These are phyloP conservation scores for Cicer chorassanicum DNA, from an alignment of 306 rosid species.

Conservation along the genomic window DNA sequence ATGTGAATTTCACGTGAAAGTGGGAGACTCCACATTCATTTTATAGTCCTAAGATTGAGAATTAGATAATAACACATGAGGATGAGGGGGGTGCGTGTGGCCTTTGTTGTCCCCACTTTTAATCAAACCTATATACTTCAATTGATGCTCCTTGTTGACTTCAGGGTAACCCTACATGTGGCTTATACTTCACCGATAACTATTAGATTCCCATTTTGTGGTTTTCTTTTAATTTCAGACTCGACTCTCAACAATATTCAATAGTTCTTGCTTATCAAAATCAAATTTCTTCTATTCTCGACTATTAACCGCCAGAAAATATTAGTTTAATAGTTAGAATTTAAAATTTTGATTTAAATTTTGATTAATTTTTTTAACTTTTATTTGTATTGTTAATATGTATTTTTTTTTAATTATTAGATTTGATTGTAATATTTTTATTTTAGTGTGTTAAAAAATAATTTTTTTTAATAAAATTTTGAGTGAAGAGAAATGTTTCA, in stretches of 20 bases:
- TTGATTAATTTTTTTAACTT: no score
- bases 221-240: background rate
- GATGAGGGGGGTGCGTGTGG: slow-evolving; percentile 42
- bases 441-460: no score
- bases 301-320: no score
- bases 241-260: background rate
- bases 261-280: no score
- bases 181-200: slow-evolving; percentile 37
- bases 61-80: background rate
- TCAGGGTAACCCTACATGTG: background rate
- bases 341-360: no score
- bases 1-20: slow-evolving; percentile 56
- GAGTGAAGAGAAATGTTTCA: no score
- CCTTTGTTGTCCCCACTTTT: background rate
- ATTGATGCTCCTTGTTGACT: background rate
- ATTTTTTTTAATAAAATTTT: no score
- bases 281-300: no score
- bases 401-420: no score
- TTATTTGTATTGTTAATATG: no score
- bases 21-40: background rate
- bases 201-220: slow-evolving; percentile 38
- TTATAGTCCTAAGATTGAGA: background rate
- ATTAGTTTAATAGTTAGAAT: no score
- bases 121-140: background rate
- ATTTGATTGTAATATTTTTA: no score